phyloP scores from a whole-genome alignment of 2,329 filamentous ascomycete genomes.

The Onygena corvina region DNA sequence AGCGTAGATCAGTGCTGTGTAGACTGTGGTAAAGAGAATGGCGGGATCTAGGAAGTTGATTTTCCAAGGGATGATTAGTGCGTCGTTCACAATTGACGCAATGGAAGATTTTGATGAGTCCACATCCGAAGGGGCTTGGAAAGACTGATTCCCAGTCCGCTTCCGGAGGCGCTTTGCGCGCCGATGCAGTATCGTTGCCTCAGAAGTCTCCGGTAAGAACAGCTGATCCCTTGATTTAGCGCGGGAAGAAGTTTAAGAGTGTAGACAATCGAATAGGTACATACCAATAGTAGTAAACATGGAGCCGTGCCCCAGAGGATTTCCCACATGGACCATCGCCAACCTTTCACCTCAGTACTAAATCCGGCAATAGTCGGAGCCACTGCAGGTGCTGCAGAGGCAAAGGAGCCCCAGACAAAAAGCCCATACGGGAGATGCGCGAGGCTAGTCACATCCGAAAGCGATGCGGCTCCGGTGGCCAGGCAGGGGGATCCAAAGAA shows the following conservation, averaged over 20 bases:
- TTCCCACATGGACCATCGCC: conserved; percentile 6
- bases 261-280: not conserved
- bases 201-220: conserved; percentile 11
- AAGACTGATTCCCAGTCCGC: conserved; percentile 11
- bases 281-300: not conserved
- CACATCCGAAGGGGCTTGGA: conserved; percentile 10
- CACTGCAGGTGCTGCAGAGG: not conserved
- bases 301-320: not conserved
- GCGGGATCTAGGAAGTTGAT: conserved; percentile 7
- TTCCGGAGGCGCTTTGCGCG: conserved; percentile 12
- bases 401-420: conserved; percentile 3
- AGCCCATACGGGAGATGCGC: conserved; percentile 19
- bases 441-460: not conserved
- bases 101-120: conserved; percentile 19
- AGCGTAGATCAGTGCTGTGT: conserved; percentile 16
- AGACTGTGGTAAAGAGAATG: conserved; percentile 6
- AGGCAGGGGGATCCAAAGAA: conserved; percentile 8
- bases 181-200: conserved; percentile 13
- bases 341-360: not conserved
- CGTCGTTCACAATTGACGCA: conserved; percentile 9
- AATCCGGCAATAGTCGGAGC: not conserved
- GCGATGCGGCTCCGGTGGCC: conserved; percentile 7
- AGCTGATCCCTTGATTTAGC: conserved; percentile 1
- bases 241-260: not conserved
- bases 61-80: not conserved